Base-by-base conservation (phyloP, 495 filamentous ascomycete genomes). In the Talaromyces thailandensis region DNA sequence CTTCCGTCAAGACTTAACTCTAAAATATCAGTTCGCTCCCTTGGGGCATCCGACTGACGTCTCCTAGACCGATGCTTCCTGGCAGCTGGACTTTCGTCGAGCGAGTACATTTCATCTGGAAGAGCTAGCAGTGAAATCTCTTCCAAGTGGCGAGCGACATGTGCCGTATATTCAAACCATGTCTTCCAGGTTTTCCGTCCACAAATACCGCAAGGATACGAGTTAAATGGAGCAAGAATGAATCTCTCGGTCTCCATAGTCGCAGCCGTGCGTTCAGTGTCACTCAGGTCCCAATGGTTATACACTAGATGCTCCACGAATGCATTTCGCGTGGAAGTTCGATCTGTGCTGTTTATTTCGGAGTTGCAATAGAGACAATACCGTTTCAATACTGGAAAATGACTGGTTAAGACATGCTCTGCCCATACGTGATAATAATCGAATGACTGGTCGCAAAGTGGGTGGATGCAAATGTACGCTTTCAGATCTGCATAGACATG, bases 351-450 rank as follows among this genome's bases (percentile, higher is more conserved):
- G 28, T 4, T 31, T 2, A 57, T 57, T 16, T 57, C 55, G 16
- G 26, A 25, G 18, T 57, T 14, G 55, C 55, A 57, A 23, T 21
- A 57, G 55, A 57, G 14, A 25, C 55, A 57, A 14, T 57, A 57
- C 28, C 55, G 55, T 57, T 57, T 57, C 18, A 57, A 7, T 16
- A 4, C 16, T 25, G 55, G 55, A 16, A 57, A 57, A 21, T 57
- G 55, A 25, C 8, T 31, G 28, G 26, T 35, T 16, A 57, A 25
- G 29, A 57, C 55, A 35, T 57, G 55, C n/a, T 57, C 55, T 3
- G 55, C 55, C 55, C 55, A 57, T 14, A 57, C 28, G 29, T 57
- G 55, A 14, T 18, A 57, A 57, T 57, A 57, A 14, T 57, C 55
- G 18, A 57, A 57, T 35, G 55, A 57, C 23, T 57, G 55, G n/a